A percentile compares a stretch with the other conserved stretches of the same genome.
phyloP scores from a whole-genome alignment of 169 alveolate species.

The Besnoitia besnoiti region DNA sequence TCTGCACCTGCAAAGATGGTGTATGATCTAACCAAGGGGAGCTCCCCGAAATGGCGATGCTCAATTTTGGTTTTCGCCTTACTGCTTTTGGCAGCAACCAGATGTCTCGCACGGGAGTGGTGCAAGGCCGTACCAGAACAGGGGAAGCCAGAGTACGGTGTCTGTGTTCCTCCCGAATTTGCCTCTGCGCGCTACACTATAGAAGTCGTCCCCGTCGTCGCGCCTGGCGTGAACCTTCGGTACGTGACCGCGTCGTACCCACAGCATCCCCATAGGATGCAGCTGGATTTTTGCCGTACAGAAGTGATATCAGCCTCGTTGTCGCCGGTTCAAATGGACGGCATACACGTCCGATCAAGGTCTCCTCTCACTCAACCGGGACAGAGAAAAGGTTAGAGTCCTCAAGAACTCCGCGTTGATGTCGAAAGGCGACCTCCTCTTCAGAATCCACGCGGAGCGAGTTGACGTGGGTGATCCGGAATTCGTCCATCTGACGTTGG shows the following conservation, averaged over 20 bases:
- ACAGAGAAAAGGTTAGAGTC: conserved; percentile 78
- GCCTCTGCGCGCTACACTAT: conserved; percentile 83
- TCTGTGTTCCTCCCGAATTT: conserved; percentile 86
- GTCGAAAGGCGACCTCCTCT: conserved; percentile 51
- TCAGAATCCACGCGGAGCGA: conserved; percentile 77
- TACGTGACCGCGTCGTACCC: neutral
- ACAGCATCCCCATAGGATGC: neutral
- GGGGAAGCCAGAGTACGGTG: conserved; percentile 86
- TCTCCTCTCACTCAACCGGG: conserved; percentile 80
- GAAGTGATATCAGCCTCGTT: conserved; percentile 78
- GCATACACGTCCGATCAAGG: conserved; percentile 82
- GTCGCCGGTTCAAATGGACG: conserved; percentile 78
- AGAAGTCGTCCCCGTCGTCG: conserved; percentile 82
- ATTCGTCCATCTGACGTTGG: conserved; percentile 79
- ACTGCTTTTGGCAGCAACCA: neutral
- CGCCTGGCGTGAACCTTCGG: conserved; percentile 79
- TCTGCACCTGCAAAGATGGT: neutral
- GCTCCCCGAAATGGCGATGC: neutral
- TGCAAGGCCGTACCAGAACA: conserved; percentile 87
- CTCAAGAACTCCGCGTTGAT: conserved; percentile 65
- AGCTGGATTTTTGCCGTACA: neutral
- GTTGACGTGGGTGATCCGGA: conserved; percentile 85
- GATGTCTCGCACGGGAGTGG: conserved; percentile 76
- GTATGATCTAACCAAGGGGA: neutral
- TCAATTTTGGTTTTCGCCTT: neutral